Evolutionary conservation across 2,329 filamentous ascomycete species (phyloP).

Genomic region (Myriosclerotinia duriaeana): DNA sequence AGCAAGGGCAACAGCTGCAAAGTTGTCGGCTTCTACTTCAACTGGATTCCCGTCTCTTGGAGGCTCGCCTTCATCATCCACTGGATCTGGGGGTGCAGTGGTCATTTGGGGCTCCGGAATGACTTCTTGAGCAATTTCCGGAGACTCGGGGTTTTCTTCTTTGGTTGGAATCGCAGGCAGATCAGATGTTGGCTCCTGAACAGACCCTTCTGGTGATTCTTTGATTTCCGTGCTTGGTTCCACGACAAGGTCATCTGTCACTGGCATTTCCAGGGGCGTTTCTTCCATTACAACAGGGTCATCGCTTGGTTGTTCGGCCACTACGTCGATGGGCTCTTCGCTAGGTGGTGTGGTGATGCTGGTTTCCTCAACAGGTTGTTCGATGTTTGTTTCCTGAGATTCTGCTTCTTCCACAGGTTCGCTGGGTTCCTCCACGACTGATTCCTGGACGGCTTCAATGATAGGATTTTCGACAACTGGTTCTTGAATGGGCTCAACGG

Average conservation of each 20-base stretch:
- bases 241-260: not conserved
- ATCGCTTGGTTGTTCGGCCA: not conserved
- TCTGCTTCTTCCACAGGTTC: not conserved
- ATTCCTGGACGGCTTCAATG: not conserved
- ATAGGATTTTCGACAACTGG: not conserved
- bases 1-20: conserved; percentile 18
- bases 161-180: not conserved
- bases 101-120: not conserved
- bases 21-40: not conserved
- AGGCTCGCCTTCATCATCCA: not conserved
- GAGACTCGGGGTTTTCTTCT: not conserved
- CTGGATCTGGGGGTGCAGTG: not conserved
- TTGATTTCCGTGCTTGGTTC: not conserved
- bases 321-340: not conserved
- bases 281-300: not conserved
- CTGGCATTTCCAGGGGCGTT: not conserved
- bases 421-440: not conserved
- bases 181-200: not conserved
- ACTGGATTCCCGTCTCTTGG: not conserved
- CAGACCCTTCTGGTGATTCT: not conserved
- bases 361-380: not conserved
- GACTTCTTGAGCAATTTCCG: conserved; percentile 5
- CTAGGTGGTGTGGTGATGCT: not conserved
- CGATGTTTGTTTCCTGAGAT: not conserved
- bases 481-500: not conserved